A percentile compares a stretch with the other conserved stretches of the same genome.
These are phyloP conservation scores for Cenchrus americanus DNA, from an alignment of 176 grass and related monocot genomes.

Conservation along the genomic window DNA sequence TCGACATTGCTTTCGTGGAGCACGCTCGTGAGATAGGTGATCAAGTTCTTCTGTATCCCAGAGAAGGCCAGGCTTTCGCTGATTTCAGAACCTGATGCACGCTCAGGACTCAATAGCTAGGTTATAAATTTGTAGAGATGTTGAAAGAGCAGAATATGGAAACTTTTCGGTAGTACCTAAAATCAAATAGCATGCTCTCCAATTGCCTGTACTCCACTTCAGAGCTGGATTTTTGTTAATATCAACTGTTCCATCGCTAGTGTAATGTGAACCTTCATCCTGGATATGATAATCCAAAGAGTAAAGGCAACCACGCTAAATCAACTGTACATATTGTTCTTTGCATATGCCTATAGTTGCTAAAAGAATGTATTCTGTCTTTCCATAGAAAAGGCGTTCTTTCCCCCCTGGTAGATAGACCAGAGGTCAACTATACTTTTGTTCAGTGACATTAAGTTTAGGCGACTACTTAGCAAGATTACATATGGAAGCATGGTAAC, in stretches of 20 bases:
- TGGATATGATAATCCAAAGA: neutral
- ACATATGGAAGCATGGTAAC: neutral
- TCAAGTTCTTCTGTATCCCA: conserved; percentile 12
- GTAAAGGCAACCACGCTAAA: neutral
- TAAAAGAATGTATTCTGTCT: neutral
- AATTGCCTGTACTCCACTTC: conserved; percentile 18
- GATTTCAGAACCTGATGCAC: conserved; percentile 28
- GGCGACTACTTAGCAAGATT: neutral
- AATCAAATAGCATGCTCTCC: conserved; percentile 41
- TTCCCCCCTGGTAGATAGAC: neutral
- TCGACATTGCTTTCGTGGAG: conserved; percentile 34
- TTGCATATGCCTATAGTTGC: neutral
- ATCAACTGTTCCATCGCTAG: neutral
- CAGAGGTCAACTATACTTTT: neutral
- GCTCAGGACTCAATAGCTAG: neutral
- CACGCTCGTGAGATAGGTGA: conserved; percentile 22
- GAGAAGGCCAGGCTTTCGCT: conserved; percentile 27
- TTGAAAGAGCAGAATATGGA: no score
- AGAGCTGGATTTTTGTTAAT: neutral
- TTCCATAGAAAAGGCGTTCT: neutral
- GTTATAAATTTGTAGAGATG: neutral
- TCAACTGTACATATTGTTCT: neutral
- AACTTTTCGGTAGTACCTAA: neutral
- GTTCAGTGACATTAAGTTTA: neutral
- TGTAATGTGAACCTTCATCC: neutral